Conservation (phyloP, 768 basidiomycete genomes). For the Mycena sanguinolenta region DNA sequence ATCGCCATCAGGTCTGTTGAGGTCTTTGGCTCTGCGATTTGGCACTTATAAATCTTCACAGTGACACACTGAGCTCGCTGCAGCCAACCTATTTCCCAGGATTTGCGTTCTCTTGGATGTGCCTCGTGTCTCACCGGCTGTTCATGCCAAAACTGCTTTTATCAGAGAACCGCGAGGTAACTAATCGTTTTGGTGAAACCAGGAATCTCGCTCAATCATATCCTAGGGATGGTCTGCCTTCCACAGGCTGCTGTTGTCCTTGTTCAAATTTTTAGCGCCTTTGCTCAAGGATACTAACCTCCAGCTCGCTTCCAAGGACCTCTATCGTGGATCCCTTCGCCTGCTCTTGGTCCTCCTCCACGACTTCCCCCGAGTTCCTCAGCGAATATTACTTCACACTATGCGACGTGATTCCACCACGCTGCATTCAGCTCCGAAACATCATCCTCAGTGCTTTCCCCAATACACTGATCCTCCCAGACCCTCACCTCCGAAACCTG, state of each 20-base stretch:
- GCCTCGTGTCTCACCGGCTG: constrained; percentile 92
- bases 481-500: constrained; percentile 84
- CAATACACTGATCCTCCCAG: constrained; percentile 81
- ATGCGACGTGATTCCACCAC: constrained; percentile 91
- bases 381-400: constrained; percentile 97
- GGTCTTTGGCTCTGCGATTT: constrained; percentile 7
- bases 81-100: constrained; percentile 98
- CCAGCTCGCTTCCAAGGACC: constrained; percentile 82
- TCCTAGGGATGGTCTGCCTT: constrained; percentile 92
- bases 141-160: constrained; percentile 97
- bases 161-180: constrained; percentile 89
- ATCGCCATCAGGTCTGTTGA: constrained; percentile 83
- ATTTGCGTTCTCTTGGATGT: constrained; percentile 99
- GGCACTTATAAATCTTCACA: constrained; percentile 47
- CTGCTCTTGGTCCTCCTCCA: constrained; percentile 95
- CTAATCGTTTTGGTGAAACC: constrained; percentile 12
- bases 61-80: constrained; percentile 95
- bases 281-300: constrained; percentile 90
- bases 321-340: constrained; percentile 92
- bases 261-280: constrained; percentile 95
- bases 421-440: constrained; percentile 96
- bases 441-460: constrained; percentile 98
- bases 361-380: constrained; percentile 98
- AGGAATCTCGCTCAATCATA: constrained; percentile 26
- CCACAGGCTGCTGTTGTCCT: constrained; percentile 92